Evolutionary conservation across 2,329 filamentous ascomycete species (phyloP), one percentile per base, ranked within the genome.

Genomic region (Sclerotinia glacialis): DNA sequence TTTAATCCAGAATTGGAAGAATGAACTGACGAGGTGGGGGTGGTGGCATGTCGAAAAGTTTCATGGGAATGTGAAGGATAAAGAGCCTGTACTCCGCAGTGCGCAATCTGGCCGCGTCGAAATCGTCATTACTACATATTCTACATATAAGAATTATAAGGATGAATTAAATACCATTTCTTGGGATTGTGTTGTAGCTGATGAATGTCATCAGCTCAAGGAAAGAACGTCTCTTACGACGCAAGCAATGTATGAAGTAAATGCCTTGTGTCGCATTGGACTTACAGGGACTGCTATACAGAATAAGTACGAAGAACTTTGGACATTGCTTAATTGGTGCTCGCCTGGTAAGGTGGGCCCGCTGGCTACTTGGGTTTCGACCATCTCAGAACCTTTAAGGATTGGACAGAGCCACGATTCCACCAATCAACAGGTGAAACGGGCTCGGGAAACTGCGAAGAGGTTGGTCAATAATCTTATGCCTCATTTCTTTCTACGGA

Each of bases 231-330:
- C 93, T 0, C 90, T 89, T 69, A 90, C 89, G 9, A 95, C 94
- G 0, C 86, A 90, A 74, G 89, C 93, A 0, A 94, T 99, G 89
- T 91, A 92, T 72, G 86, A 93, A 69, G 82, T 98, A 72, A 99
- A 99, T 72, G 88, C 93, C 0, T 84, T 98, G 2, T 98, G 95
- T 75, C 86, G 95, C 44, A 93, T 99, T 68, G 95, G 95, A 0
- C 82, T 99, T 11, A 98, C 93, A 0, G 95, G 95, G 2, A 99
- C 95, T 0, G 94, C 94, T 0, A 97, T 99, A 54, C 95, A 99
- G 76, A 99, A 99, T 78, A 95, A 92, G 71, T 99, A 99, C 76
- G 92, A 97, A 75, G 95, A 99, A 77, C 83, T 99, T 0, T 99
- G 94, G 94, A 96, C 93, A 0, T 82, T 99, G 0, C 81, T 99